These are phyloP conservation scores for Populus simonii DNA, from an alignment of 345 rosid species.

Conservation along the genomic window DNA sequence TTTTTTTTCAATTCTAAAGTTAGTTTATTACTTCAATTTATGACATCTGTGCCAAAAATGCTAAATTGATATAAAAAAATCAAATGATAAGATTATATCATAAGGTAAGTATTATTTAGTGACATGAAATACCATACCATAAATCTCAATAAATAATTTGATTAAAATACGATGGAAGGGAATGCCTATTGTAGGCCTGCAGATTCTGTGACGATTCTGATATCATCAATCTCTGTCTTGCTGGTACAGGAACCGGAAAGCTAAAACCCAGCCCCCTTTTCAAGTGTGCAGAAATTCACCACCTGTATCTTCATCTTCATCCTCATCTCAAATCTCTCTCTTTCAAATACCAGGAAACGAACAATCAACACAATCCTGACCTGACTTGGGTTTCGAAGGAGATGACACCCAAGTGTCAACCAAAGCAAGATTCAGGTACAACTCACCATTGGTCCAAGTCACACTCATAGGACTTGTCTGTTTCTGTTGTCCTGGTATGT, in stretches of 20 bases:
- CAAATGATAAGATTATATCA: too few relatives aligned
- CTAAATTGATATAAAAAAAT: too few relatives aligned
- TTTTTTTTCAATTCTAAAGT: too few relatives aligned
- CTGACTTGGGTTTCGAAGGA: conserved; percentile 29
- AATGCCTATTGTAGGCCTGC: too few relatives aligned
- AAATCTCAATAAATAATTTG: too few relatives aligned
- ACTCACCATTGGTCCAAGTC: conserved; percentile 75
- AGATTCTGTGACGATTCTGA: too few relatives aligned
- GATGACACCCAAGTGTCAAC: conserved; percentile 14
- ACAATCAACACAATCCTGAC: neutral
- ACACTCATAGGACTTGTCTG: conserved; percentile 75
- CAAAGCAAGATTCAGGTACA: conserved; percentile 46
- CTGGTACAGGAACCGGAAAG: neutral
- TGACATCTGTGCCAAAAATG: too few relatives aligned
- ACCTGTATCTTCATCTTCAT: neutral
- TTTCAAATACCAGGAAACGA: neutral
- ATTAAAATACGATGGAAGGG: too few relatives aligned
- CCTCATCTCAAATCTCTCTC: neutral
- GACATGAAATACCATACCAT: too few relatives aligned
- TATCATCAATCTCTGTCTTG: neutral
- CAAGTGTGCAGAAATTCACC: neutral
- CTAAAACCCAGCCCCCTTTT: neutral
- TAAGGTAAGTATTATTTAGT: too few relatives aligned
- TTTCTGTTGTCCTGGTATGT: conserved; percentile 96
- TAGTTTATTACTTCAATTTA: too few relatives aligned